Base-by-base conservation (phyloP, 2,329 filamentous ascomycete genomes). In the Ophiostoma quercus region DNA sequence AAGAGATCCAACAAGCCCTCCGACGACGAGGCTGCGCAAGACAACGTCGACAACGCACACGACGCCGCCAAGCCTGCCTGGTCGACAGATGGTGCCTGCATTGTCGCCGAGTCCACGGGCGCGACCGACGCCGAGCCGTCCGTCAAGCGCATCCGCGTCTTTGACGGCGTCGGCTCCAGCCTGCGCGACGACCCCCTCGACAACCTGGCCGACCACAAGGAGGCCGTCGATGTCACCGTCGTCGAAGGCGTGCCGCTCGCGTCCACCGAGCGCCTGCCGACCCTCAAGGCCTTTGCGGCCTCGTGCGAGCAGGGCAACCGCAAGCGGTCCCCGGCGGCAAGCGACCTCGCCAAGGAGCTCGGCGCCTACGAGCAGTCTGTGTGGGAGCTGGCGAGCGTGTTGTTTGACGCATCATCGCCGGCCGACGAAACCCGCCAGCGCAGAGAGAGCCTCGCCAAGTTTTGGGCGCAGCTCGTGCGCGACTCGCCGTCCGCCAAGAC, bases 381-480 rank as follows among this genome's bases (percentile, higher is more conserved):
- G 0, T 99, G 96, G 95, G 86, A 92, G 72, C 83, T 99, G 47
- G 90, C 92, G 0, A 91, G 91, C 70, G 89, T 97, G 51, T 84
- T 99, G 3, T 99, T 97, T 76, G 93, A 97, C 73, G 83, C 88
- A n/a, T 72, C 87, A n/a, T 72, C 87, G 12, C 81, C 81, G 19
- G 71, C 37, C 8, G 0, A 74, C 79, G 0, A 75, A 77, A 5
- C 77, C 29, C 76, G 77, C 60, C 65, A 80, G 25, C 84, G 87
- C 47, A 84, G 90, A 74, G 86, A 88, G 70, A 87, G 84, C 69
- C 82, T 97, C n/a, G 87, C 88, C 0, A 81, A 83, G 32, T 88
- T 90, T 69, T 88, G 90, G 84, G 84, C 87, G 68, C 83, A 84
- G 29, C 79, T 94, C 79, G 85, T 94, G 74, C 88, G 86, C 75